These are phyloP conservation scores for Saccharomycopsis fermentans DNA, from an alignment of 805 yeast species.

Conservation along the genomic window DNA sequence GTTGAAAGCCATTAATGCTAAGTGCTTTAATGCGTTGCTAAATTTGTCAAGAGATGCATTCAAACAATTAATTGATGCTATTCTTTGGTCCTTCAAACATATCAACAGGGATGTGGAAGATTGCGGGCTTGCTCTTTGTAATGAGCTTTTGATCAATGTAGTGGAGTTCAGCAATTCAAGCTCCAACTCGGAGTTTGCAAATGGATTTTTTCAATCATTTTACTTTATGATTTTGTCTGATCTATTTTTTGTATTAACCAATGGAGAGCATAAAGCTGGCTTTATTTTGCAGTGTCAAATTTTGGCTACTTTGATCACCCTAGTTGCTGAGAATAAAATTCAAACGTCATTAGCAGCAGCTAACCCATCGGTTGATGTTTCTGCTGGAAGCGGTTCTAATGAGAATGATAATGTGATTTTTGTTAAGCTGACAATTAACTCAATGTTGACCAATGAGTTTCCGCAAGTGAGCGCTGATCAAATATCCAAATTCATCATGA, in stretches of 20 bases:
- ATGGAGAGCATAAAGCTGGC: slow-evolving; percentile 96
- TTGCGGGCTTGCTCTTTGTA: slow-evolving; percentile 74
- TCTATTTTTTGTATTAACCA: slow-evolving; percentile 87
- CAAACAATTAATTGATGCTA: slow-evolving; percentile 83
- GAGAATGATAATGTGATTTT: slow-evolving; percentile 81
- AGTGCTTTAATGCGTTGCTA: slow-evolving; percentile 76
- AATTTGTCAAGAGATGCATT: slow-evolving; percentile 88
- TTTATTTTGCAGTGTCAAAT: slow-evolving; percentile 80
- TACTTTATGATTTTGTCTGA: slow-evolving; percentile 86
- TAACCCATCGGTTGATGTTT: slow-evolving; percentile 48
- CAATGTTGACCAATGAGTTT: slow-evolving; percentile 80
- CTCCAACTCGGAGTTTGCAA: slow-evolving; percentile 38
- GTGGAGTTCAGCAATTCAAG: slow-evolving; percentile 33
- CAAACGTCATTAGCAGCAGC: slow-evolving; percentile 66
- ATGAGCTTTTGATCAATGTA: slow-evolving; percentile 77
- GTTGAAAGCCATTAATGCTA: slow-evolving; percentile 74
- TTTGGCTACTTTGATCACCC: slow-evolving; percentile 70
- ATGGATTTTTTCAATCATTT: slow-evolving; percentile 80
- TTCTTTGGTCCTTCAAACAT: slow-evolving; percentile 97
- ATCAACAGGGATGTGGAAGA: slow-evolving; percentile 95
- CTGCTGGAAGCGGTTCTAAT: slow-evolving; percentile 72
- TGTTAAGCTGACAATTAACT: slow-evolving; percentile 70
- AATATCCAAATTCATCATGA: slow-evolving; percentile 69
- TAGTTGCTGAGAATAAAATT: slow-evolving; percentile 70
- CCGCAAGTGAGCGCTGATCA: slow-evolving; percentile 82